These are phyloP conservation scores for Cytospora schulzeri DNA, from an alignment of 2,329 filamentous ascomycete species.

Conservation along the genomic window DNA sequence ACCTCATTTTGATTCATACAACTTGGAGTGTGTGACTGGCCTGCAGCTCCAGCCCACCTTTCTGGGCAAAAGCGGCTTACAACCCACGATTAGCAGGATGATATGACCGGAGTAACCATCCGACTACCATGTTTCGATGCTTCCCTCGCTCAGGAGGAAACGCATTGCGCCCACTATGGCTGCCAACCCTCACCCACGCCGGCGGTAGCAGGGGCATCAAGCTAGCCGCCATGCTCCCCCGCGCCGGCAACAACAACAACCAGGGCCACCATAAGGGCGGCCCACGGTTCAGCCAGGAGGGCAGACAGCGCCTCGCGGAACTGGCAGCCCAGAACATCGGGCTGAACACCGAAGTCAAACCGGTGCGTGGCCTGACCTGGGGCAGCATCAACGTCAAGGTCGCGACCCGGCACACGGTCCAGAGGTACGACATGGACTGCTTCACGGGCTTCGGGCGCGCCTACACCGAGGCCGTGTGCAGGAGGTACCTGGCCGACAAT, in stretches of 20 bases:
- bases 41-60: background rate
- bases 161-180: slow-evolving; percentile 1
- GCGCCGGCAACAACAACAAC: background rate
- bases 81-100: slow-evolving; percentile 6
- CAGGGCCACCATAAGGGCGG: background rate
- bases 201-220: slow-evolving; percentile 12
- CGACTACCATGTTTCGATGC: slow-evolving; percentile 20
- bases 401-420: slow-evolving; percentile 7
- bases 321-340: slow-evolving; percentile 16
- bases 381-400: background rate
- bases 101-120: slow-evolving; percentile 1
- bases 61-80: background rate
- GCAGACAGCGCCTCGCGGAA: background rate
- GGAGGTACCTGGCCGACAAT: slow-evolving; percentile 12
- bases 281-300: background rate
- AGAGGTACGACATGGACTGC: slow-evolving; percentile 7
- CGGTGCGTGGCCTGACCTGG: background rate
- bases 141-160: slow-evolving; percentile 2
- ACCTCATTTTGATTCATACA: slow-evolving; percentile 3
- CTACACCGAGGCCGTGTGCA: slow-evolving; percentile 14
- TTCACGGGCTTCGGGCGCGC: slow-evolving; percentile 9
- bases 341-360: slow-evolving; percentile 3
- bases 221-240: background rate
- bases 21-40: background rate
- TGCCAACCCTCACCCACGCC: background rate